Conservation (phyloP, 495 filamentous ascomycete species). For the Tetracladium marchalianum region DNA sequence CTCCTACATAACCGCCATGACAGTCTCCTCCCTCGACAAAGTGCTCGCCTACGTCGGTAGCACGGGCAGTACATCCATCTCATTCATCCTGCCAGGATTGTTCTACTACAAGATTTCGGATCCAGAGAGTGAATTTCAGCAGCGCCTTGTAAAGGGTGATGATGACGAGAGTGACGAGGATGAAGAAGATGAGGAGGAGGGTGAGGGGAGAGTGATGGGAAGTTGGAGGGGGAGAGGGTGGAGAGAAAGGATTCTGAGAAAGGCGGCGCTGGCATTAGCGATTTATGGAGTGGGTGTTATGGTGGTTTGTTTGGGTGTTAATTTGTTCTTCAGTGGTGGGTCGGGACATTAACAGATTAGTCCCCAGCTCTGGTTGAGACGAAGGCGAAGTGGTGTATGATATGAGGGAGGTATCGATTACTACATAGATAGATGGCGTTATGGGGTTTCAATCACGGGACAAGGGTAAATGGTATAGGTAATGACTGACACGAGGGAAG, state of each 20-base stretch:
- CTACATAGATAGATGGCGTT: no score
- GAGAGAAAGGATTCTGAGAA: conserved; percentile 44
- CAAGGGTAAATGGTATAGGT: no score
- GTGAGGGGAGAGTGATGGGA: conserved; percentile 23
- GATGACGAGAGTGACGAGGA: conserved; percentile 39
- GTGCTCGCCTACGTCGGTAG: conserved; percentile 93
- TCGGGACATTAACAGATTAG: conserved; percentile 1
- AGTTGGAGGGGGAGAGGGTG: conserved; percentile 1
- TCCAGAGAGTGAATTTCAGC: conserved; percentile 74
- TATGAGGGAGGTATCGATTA: no score
- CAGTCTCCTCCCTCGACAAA: conserved; percentile 77
- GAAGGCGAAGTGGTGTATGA: no score
- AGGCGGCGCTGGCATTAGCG: conserved; percentile 62
- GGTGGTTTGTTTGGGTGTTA: conserved; percentile 77
- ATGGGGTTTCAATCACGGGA: no score
- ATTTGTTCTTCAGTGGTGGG: conserved; percentile 55
- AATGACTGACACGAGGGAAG: no score
- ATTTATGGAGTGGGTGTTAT: conserved; percentile 83
- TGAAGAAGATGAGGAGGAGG: conserved; percentile 25
- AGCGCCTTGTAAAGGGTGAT: conserved; percentile 79
- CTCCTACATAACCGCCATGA: conserved; percentile 81
- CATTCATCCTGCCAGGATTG: conserved; percentile 88
- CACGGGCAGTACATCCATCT: conserved; percentile 88
- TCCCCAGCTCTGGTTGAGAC: no score
- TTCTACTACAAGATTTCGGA: conserved; percentile 98